Base-by-base conservation (phyloP, 2,329 filamentous ascomycete species). In the Chrysoporthe deuterocubensis region DNA sequence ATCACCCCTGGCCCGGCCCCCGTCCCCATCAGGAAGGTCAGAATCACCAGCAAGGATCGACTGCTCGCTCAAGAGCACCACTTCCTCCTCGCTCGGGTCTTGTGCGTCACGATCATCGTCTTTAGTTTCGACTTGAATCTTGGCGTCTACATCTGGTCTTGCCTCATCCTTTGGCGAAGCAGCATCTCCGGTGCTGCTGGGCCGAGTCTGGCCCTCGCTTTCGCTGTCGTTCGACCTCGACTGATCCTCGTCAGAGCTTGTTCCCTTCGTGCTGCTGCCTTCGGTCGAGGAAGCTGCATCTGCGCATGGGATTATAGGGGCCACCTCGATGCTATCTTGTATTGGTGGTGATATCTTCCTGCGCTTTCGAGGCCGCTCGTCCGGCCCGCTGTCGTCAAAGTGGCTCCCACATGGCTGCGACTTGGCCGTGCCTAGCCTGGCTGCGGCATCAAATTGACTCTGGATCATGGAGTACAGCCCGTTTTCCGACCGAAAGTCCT, bases 401-500 rank as follows among this genome's bases (percentile, higher is more conserved):
- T 71, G 70, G 64, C 78, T 79, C 34, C 74, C 71, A 71, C 75
- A 70, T 71, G 71, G 63, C 79, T 76, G 72, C 74, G 72, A 72
- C 73, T 68, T 70, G 67, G 73, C 61, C 14, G 57, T 67, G 67
- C 72, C 73, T 26, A 76, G 60, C 71, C 77, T 80, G 71, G 81
- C 79, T 62, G 83, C 83, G 48, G 84, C 82, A 70, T 90, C 86
- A 72, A 89, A 89, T 71, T 90, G 87, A 18, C 87, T 84, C 76
- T 92, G 90, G 16, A 92, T 91, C 59, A 92, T 80, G 13, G 90
- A 90, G 77, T 92, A 92, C 0, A 92, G 83, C 1, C 90, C 90
- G 76, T 92, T 88, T 74, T 91, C 86, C 1, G 89, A 92, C 52
- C 90, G 89, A 71, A 92, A 92, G 72, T 92, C 90, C 89, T 91